Evolutionary conservation across 2,329 filamentous ascomycete genomes (phyloP), one percentile per base, ranked within the genome.

Genomic region (Didymella exigua): DNA sequence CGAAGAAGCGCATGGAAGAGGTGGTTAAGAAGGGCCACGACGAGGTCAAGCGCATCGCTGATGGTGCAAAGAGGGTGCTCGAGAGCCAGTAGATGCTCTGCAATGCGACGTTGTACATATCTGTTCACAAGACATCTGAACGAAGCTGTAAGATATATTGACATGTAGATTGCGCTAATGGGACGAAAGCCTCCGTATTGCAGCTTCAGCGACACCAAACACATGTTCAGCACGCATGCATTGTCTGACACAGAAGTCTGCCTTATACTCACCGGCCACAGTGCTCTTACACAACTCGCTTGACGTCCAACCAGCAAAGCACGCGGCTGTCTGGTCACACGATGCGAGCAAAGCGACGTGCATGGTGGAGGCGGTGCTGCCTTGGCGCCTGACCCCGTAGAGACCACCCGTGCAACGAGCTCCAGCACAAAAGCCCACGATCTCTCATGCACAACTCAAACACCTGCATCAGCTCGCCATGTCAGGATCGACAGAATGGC

Each of bases 21-120:
- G 75, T 80, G 31, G 78, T 80, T 2, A 79, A 81, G 71, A 80
- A 77, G 66, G 78, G 77, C 3, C 72, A 72, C 27, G 71, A 66
- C 0, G 79, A 82, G 68, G 73, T 82, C 19, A 82, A 81, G 75
- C 76, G 76, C 67, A 77, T 81, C 55, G 72, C 76, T 4, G 79
- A 82, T 44, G 75, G 73, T 0, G 78, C 78, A 21, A 81, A 77
- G 71, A 79, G 75, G 69, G 78, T 79, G 26, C 64, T 82, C 54
- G 74, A 76, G 54, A 69, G 62, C 52, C 64, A 69, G 48, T 70
- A 69, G 52, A 42, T n/a, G 16, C 5, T 5, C 13, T 5, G 7
- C n/a, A 14, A 3, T 4, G 7, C 10, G 24, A 11, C 9, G 5
- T 7, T 24, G 34, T n/a, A 38, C 18, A 33, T 31, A 6, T 6